Conservation (phyloP, 768 basidiomycete species). For the Porpolomopsis calyptriformis region DNA sequence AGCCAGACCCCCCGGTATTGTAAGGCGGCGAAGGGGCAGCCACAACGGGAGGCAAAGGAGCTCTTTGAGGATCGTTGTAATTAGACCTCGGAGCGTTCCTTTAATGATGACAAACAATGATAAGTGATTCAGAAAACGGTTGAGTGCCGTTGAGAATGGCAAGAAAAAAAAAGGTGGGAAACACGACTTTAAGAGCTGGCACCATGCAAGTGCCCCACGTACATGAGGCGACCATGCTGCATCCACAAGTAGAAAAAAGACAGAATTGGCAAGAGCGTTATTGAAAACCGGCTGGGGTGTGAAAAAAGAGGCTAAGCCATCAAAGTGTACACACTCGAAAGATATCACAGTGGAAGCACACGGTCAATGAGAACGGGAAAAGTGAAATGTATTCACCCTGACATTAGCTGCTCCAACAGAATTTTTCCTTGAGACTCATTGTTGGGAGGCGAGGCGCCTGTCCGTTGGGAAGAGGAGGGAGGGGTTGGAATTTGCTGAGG, state of each 20-base stretch:
- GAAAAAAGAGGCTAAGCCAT: background rate
- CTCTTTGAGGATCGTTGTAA: slow-evolving; percentile 39
- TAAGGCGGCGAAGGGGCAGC: slow-evolving; percentile 41
- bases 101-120: slow-evolving; percentile 14
- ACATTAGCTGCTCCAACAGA: slow-evolving; percentile 71
- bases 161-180: slow-evolving; percentile 17
- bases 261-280: background rate
- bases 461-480: slow-evolving; percentile 48
- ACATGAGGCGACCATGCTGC: slow-evolving; percentile 15
- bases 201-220: slow-evolving; percentile 21
- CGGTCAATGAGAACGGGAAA: background rate
- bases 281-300: background rate
- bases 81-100: slow-evolving; percentile 41
- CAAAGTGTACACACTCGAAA: background rate
- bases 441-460: slow-evolving; percentile 45
- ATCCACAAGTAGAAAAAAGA: background rate
- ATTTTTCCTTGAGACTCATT: slow-evolving; percentile 64
- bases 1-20: slow-evolving; percentile 13
- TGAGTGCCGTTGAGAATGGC: slow-evolving; percentile 10
- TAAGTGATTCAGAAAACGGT: slow-evolving; percentile 10
- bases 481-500: slow-evolving; percentile 63
- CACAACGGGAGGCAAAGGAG: slow-evolving; percentile 21
- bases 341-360: background rate
- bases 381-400: slow-evolving; percentile 56
- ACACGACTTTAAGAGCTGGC: slow-evolving; percentile 3